Base-by-base conservation (phyloP, 441 rosid genomes). In the Populus hybrid region DNA sequence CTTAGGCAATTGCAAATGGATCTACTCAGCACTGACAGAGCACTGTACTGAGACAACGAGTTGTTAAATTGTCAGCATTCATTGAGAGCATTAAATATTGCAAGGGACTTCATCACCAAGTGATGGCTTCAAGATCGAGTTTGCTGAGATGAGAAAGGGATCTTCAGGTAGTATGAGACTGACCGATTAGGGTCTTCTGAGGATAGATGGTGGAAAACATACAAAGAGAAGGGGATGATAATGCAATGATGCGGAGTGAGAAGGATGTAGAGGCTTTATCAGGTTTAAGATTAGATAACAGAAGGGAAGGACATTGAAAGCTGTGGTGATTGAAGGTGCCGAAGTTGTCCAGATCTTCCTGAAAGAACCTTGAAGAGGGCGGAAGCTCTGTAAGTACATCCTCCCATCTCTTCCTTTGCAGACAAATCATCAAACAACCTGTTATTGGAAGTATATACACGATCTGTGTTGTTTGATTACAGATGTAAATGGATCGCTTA, bases 331-430 rank as follows among this genome's bases (percentile, higher is more conserved):
- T 35, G 90, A 89, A 19, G 82, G 74, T 8, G 88, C n/a, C 57
- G 75, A 94, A 96, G 85, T 89, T 96, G 90, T 91, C 91, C 35
- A 96, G 97, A 81, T 96, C 99, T 78, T 96, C 99, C 88, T 89
- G 91, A 69, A 91, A 88, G 85, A 96, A 94, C 85, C 98, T 90
- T 61, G 99, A 92, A 75, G 99, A 97, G 66, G 97, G 98, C 32
- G 99, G 97, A 46, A 90, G 86, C 87, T 96, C 97, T 0, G 97
- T 94, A 26, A 96, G 85, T 14, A 92, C 90, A 85, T 94, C n/a
- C 97, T 88, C 90, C 99, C 99, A 96, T 95, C 70, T 63, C 81
- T 84, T 76, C 65, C 71, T 46, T 26, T 14, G n/a, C 30, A 63
- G 67, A n/a, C 74, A 28, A 83, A n/a, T n/a, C n/a, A 72, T 53